Conservation (phyloP, 352 stramenopile species). For the Phytophthora foliorum region DNA sequence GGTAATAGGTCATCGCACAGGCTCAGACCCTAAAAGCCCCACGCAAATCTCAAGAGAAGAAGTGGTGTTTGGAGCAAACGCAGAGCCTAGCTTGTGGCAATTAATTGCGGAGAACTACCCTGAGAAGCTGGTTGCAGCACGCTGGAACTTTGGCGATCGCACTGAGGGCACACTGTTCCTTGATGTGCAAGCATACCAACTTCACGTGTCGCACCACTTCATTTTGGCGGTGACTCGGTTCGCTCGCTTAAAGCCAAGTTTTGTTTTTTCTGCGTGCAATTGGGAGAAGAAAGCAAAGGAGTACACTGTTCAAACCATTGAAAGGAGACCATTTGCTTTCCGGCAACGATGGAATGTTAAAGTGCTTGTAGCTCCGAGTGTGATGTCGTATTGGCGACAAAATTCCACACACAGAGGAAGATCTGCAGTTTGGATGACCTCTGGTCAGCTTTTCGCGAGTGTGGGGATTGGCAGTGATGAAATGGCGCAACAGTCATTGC, state of each 20-base stretch:
- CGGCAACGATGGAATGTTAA: slow-evolving; percentile 54
- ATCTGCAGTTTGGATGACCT: slow-evolving; percentile 57
- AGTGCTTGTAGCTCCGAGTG: slow-evolving; percentile 70
- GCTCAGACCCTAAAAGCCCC: not conserved
- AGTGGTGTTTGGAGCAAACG: slow-evolving; percentile 73
- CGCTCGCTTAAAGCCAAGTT: slow-evolving; percentile 14
- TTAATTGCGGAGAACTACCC: slow-evolving; percentile 75
- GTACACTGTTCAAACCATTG: not conserved
- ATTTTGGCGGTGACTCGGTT: slow-evolving; percentile 49
- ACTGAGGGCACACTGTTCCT: slow-evolving; percentile 64
- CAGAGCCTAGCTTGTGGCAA: slow-evolving; percentile 79
- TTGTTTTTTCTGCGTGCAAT: slow-evolving; percentile 15
- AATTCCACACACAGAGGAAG: slow-evolving; percentile 15
- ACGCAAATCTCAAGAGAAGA: slow-evolving; percentile 48
- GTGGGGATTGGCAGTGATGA: slow-evolving; percentile 48
- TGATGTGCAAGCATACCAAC: slow-evolving; percentile 77
- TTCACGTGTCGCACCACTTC: slow-evolving; percentile 69
- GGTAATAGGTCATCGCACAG: slow-evolving; percentile 53
- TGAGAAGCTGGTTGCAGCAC: slow-evolving; percentile 69
- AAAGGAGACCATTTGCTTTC: slow-evolving; percentile 24
- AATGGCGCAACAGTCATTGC: slow-evolving; percentile 28
- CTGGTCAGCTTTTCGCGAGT: slow-evolving; percentile 75
- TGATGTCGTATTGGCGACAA: slow-evolving; percentile 69
- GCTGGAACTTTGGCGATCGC: slow-evolving; percentile 55
- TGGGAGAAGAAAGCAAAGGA: slow-evolving; percentile 5